Evolutionary conservation across 495 filamentous ascomycete species (phyloP).

Genomic region (Neurospora sp.): DNA sequence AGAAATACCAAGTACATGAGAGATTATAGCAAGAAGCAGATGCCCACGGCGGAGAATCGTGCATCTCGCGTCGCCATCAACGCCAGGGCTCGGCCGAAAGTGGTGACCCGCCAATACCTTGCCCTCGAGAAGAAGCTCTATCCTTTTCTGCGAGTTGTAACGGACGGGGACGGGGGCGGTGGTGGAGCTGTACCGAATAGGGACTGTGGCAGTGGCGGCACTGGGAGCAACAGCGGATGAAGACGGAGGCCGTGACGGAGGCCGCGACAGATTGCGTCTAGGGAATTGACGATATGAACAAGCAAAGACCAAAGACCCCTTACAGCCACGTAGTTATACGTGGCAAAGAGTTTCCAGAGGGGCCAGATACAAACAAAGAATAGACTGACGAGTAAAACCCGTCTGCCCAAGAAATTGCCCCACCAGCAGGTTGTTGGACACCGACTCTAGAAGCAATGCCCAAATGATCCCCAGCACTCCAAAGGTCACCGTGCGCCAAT

Average conservation of each 20-base stretch:
- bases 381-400: neutral
- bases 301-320: neutral
- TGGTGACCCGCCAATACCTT: neutral
- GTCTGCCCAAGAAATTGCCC: neutral
- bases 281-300: neutral
- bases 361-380: neutral
- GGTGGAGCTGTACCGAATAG: no score
- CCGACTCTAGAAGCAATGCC: neutral
- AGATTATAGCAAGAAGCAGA: neutral
- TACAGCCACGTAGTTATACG: neutral
- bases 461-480: neutral
- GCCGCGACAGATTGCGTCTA: neutral
- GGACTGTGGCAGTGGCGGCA: no score
- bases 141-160: neutral
- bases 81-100: neutral
- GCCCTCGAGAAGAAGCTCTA: neutral
- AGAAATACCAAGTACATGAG: neutral
- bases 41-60: neutral
- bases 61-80: neutral
- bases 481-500: neutral
- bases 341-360: no score
- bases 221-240: neutral
- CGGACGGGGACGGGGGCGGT: neutral
- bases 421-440: neutral
- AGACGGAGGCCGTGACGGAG: neutral